Percentiles rank a stretch among this genome's conserved stretches.
These are phyloP conservation scores for Ceratocystiopsis sp. DNA, from an alignment of 2,329 filamentous ascomycete species.

Conservation along the genomic window DNA sequence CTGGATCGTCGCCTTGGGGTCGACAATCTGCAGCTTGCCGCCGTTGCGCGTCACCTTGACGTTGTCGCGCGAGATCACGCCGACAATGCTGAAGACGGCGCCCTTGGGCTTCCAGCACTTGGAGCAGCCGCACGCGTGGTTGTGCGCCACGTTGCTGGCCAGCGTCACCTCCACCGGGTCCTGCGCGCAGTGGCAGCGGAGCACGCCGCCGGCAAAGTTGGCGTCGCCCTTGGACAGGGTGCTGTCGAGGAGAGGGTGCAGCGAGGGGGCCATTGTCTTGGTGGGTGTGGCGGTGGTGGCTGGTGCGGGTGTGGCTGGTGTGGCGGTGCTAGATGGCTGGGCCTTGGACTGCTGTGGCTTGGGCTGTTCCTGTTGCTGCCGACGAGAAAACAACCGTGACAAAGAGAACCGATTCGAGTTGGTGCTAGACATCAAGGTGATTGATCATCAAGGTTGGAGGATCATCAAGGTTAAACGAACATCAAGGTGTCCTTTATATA, in stretches of 20 bases:
- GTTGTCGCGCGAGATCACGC: constrained; percentile 38
- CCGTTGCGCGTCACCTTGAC: constrained; percentile 39
- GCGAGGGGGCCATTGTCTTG: constrained; percentile 14
- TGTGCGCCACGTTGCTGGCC: constrained; percentile 42
- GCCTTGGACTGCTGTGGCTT: neutral
- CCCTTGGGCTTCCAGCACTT: constrained; percentile 55
- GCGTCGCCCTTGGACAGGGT: constrained; percentile 38
- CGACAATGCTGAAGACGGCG: constrained; percentile 47
- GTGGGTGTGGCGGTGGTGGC: neutral
- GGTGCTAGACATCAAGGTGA: too few relatives aligned
- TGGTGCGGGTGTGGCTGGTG: neutral
- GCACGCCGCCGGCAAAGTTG: constrained; percentile 40
- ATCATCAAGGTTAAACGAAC: too few relatives aligned
- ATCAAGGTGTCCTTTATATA: too few relatives aligned
- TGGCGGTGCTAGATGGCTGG: neutral
- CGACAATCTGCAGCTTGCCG: constrained; percentile 39
- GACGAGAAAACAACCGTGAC: neutral
- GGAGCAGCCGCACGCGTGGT: constrained; percentile 55
- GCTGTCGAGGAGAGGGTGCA: constrained; percentile 47
- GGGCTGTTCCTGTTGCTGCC: neutral
- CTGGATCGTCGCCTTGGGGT: constrained; percentile 38
- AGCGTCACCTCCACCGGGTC: constrained; percentile 41
- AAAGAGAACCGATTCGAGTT: too few relatives aligned
- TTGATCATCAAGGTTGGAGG: too few relatives aligned
- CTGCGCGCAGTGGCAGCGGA: constrained; percentile 41